Base-by-base conservation (phyloP, 495 filamentous ascomycete species). In the Aspergillus nanangensis region DNA sequence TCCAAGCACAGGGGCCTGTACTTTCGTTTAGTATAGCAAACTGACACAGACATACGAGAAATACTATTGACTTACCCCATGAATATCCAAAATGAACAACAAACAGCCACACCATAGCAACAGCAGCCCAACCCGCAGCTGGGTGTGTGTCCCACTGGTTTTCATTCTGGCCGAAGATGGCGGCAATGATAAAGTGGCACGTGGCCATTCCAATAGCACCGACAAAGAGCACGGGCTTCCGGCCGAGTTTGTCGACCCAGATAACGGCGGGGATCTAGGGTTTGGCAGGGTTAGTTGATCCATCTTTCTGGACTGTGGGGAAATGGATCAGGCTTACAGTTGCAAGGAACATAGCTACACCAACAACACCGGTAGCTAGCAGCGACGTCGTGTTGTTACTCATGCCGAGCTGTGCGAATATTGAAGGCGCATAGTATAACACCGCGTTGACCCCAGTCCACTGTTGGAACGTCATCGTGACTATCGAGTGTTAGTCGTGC, bases 31-130 rank as follows among this genome's bases (percentile, higher is more conserved):
- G n/a, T n/a, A n/a, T n/a, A n/a, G n/a, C n/a, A n/a, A n/a, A n/a
- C n/a, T n/a, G n/a, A n/a, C n/a, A n/a, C n/a, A n/a, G n/a, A n/a
- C n/a, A n/a, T n/a, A n/a, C n/a, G n/a, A n/a, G n/a, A n/a, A n/a
- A n/a, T n/a, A n/a, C n/a, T n/a, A n/a, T 14, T 9, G n/a, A 19
- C 23, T 0, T 29, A 43, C 83, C 83, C 83, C 82, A 87, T 24
- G 75, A 82, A 62, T 86, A 87, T 38, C 84, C 86, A 56, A 88
- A 90, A 57, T 86, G 80, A 21, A 83, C 64, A 40, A 87, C 82
- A 55, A 86, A 52, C 9, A 52, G 32, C 49, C 49, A 52, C 7
- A 52, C 49, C 38, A 51, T 47, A 86, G 65, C 78, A 7, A 86
- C 78, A 14, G 83, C 84, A 7, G 71, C 86, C 85, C 86, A 90